A percentile compares a stretch with the other conserved stretches of the same genome.
phyloP scores from a whole-genome alignment of 805 yeast genomes.

The Clavispora santaluciae region DNA sequence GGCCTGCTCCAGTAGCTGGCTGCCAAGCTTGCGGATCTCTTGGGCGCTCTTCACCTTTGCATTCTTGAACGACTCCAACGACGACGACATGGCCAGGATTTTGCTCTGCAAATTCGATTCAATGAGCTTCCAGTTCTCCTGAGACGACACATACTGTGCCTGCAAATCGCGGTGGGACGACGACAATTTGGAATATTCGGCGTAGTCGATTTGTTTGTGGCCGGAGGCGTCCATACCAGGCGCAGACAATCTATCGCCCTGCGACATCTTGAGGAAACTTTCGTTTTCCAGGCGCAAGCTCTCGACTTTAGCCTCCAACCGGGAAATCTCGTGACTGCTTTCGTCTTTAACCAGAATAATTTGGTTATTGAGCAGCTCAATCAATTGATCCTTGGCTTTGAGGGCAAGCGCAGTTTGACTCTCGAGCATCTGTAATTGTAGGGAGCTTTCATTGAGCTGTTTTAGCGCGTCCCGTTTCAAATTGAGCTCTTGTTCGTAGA shows the following conservation, averaged over 20 bases:
- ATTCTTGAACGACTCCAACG: conserved; percentile 24
- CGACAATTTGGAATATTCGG: conserved; percentile 38
- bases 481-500: conserved; percentile 20
- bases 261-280: conserved; percentile 10
- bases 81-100: conserved; percentile 29
- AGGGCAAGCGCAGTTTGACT: conserved; percentile 26
- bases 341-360: conserved; percentile 31
- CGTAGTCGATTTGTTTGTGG: conserved; percentile 27
- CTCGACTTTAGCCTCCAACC: conserved; percentile 70
- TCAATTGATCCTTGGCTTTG: conserved; percentile 28
- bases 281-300: conserved; percentile 61
- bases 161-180: conserved; percentile 55
- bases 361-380: conserved; percentile 25
- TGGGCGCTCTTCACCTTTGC: conserved; percentile 23
- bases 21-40: conserved; percentile 29
- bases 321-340: conserved; percentile 42
- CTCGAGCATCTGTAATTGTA: conserved; percentile 28
- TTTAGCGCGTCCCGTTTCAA: conserved; percentile 17
- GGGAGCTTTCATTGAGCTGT: conserved; percentile 26
- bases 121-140: conserved; percentile 77
- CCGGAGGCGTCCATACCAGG: conserved; percentile 15
- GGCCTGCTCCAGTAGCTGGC: conserved; percentile 10
- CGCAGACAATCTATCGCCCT: neutral
- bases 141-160: conserved; percentile 67
- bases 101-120: conserved; percentile 61